phyloP scores from a whole-genome alignment of 768 basidiomycete genomes.

The Hericium coralloides region DNA sequence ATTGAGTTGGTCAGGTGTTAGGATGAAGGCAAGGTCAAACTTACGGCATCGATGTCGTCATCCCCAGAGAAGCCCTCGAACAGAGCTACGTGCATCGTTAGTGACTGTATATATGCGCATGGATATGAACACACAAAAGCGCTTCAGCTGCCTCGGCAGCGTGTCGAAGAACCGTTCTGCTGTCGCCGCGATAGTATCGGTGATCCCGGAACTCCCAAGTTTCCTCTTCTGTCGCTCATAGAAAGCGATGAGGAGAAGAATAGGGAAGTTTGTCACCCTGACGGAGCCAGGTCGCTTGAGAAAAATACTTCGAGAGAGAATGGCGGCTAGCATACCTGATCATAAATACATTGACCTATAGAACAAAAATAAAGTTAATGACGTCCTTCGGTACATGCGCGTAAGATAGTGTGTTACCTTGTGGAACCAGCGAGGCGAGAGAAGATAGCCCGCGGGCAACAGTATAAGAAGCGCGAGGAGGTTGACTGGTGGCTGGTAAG shows the following conservation, averaged over 20 bases:
- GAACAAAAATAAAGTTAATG: not conserved
- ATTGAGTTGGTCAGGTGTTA: constrained; percentile 1
- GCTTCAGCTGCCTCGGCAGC: constrained; percentile 66
- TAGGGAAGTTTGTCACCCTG: constrained; percentile 77
- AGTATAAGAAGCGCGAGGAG: constrained; percentile 79
- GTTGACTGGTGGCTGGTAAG: constrained; percentile 92
- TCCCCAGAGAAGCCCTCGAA: constrained; percentile 73
- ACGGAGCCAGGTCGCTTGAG: not conserved
- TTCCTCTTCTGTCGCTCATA: constrained; percentile 82
- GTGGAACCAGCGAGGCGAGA: constrained; percentile 96
- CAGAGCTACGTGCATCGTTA: constrained; percentile 39
- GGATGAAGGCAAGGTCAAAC: constrained; percentile 15
- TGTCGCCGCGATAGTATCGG: constrained; percentile 60
- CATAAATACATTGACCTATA: constrained; percentile 78
- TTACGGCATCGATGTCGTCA: constrained; percentile 66
- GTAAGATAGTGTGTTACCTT: constrained; percentile 44
- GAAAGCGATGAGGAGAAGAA: constrained; percentile 68
- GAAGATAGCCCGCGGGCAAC: constrained; percentile 76
- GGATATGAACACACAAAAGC: constrained; percentile 46
- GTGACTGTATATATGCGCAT: not conserved
- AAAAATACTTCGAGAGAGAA: not conserved
- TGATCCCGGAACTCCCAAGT: constrained; percentile 54
- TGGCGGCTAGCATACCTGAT: constrained; percentile 44
- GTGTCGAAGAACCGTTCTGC: constrained; percentile 66
- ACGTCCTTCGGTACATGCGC: not conserved